These are phyloP conservation scores for Zymoseptoria passerinii DNA, from an alignment of 2,329 filamentous ascomycete genomes.

Conservation along the genomic window DNA sequence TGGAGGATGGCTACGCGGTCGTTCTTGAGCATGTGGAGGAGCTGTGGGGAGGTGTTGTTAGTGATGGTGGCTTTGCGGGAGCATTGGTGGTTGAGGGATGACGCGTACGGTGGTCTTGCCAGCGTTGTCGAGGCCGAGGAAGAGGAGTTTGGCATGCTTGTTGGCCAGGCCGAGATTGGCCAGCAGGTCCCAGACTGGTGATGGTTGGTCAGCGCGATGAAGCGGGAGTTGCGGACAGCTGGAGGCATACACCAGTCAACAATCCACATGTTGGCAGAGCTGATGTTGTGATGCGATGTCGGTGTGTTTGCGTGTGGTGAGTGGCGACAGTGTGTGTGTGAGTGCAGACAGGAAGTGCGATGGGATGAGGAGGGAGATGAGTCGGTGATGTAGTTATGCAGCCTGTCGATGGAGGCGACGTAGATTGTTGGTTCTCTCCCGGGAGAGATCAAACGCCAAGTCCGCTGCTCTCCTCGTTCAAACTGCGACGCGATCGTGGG, in stretches of 20 bases:
- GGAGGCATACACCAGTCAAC: conserved; percentile 77
- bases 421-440: background rate
- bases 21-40: conserved; percentile 96
- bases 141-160: conserved; percentile 92
- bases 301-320: background rate
- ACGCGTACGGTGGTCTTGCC: conserved; percentile 68
- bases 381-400: background rate
- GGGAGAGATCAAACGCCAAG: background rate
- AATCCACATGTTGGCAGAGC: conserved; percentile 63
- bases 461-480: background rate
- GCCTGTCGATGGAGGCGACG: background rate
- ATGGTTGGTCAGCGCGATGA: conserved; percentile 9
- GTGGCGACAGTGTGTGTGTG: background rate
- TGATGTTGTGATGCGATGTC: background rate
- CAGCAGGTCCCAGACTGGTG: conserved; percentile 76
- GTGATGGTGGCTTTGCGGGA: background rate
- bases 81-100: background rate
- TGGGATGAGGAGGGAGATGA: background rate
- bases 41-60: conserved; percentile 23
- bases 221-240: background rate
- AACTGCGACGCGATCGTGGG: background rate
- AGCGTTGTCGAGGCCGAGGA: conserved; percentile 87
- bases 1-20: conserved; percentile 86
- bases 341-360: background rate
- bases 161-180: conserved; percentile 81